Evolutionary conservation across 768 basidiomycete species (phyloP).

Genomic region (Lentinula sp.): DNA sequence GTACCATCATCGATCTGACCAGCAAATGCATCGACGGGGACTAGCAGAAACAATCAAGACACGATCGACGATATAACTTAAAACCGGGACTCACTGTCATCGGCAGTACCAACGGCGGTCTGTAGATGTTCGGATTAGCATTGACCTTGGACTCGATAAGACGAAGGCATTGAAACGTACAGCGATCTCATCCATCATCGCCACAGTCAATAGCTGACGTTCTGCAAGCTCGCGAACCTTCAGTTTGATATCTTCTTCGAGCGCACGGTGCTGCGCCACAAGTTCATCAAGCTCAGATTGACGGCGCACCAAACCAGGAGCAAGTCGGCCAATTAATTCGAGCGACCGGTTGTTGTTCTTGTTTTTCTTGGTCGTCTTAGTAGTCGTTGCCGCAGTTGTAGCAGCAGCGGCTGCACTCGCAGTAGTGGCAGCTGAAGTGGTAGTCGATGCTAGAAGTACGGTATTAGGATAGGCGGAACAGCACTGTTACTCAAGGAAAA

Average conservation of each 20-base stretch:
- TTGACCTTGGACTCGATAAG: not conserved
- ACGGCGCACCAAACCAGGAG: not conserved
- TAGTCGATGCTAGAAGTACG: not conserved
- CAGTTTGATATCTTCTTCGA: constrained; percentile 2
- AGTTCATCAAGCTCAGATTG: constrained; percentile 8
- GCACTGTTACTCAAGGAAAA: not conserved
- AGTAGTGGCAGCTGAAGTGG: constrained; percentile 1
- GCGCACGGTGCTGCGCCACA: constrained; percentile 8
- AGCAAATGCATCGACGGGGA: constrained; percentile 18
- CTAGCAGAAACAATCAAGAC: constrained; percentile 9
- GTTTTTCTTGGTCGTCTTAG: not conserved
- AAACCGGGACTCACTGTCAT: constrained; percentile 9
- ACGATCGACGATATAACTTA: not conserved
- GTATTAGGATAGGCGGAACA: not conserved
- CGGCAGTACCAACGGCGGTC: constrained; percentile 18
- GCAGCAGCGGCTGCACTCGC: not conserved
- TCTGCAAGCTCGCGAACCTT: constrained; percentile 10
- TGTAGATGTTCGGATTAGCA: not conserved
- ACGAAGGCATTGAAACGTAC: not conserved
- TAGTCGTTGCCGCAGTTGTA: not conserved
- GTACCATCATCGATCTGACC: constrained; percentile 15
- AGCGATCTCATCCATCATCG: constrained; percentile 17
- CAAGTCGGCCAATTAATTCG: not conserved
- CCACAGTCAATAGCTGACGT: constrained; percentile 15
- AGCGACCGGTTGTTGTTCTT: not conserved